Percentiles rank a stretch among this genome's conserved stretches.
Conservation (phyloP, 2,329 filamentous ascomycete species). For the Stemphylium vesicarium region DNA sequence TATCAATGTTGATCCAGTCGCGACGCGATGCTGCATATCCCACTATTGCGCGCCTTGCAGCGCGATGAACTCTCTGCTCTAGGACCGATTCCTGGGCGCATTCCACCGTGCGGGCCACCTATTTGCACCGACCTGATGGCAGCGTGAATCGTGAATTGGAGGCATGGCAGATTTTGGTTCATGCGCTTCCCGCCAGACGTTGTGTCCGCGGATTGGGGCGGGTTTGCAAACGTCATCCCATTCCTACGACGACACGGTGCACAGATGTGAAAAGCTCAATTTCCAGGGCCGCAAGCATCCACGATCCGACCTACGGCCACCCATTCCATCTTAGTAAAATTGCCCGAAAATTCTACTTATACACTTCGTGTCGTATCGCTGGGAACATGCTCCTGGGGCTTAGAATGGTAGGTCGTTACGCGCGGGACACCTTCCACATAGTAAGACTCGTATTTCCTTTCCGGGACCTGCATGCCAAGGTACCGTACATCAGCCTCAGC, state of each 20-base stretch:
- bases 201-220: too few relatives aligned
- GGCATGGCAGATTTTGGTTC: too few relatives aligned
- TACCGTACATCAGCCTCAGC: background rate
- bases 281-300: background rate
- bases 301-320: background rate
- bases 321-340: background rate
- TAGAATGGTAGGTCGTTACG: background rate
- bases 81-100: background rate
- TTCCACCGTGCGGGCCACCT: background rate
- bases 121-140: background rate
- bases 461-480: background rate
- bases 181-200: too few relatives aligned
- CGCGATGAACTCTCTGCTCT: too few relatives aligned
- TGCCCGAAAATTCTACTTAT: background rate
- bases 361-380: background rate
- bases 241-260: background rate
- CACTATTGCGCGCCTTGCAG: background rate
- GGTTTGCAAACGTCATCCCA: too few relatives aligned
- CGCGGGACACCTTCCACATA: background rate
- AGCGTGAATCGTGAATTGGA: too few relatives aligned
- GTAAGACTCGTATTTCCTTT: background rate
- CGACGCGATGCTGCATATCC: background rate
- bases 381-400: background rate
- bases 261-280: background rate
- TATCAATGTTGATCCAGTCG: background rate